Conservation (phyloP, 768 basidiomycete genomes). For the Cystobasidium ongulense region DNA sequence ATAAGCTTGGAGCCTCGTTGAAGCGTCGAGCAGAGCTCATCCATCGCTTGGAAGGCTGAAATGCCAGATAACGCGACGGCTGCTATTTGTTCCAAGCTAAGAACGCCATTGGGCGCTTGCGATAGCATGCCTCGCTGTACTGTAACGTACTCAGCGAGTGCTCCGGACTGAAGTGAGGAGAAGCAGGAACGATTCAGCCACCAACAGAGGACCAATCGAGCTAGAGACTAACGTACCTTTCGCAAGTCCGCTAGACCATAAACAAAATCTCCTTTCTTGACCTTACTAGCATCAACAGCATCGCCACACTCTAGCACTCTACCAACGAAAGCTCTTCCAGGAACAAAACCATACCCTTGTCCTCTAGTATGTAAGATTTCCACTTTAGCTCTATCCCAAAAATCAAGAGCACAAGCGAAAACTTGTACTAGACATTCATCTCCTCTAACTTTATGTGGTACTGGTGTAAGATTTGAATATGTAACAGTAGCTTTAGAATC, state of each 20-base stretch:
- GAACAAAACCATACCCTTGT: constrained; percentile 38
- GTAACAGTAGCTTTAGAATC: constrained; percentile 5
- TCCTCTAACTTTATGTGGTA: constrained; percentile 10
- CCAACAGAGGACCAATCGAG: too few species aligned
- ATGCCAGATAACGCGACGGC: constrained; percentile 38
- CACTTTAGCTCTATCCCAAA: constrained; percentile 36
- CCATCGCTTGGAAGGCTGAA: constrained; percentile 37
- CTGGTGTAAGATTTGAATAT: constrained; percentile 25
- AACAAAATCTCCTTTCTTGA: constrained; percentile 40
- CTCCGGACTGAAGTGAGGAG: constrained; percentile 36
- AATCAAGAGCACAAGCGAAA: constrained; percentile 41
- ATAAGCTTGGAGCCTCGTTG: constrained; percentile 37
- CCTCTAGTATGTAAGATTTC: constrained; percentile 34
- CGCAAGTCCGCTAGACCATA: constrained; percentile 39
- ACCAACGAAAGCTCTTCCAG: constrained; percentile 41
- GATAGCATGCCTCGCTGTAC: constrained; percentile 39
- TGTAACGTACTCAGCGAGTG: constrained; percentile 38
- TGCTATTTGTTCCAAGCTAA: constrained; percentile 39
- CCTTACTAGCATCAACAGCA: constrained; percentile 15
- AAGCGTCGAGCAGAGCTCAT: constrained; percentile 29
- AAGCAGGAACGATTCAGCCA: too few species aligned
- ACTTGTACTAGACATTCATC: constrained; percentile 41
- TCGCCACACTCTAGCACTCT: constrained; percentile 41
- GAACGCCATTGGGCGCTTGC: constrained; percentile 34
- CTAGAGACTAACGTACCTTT: constrained; percentile 28